Conservation (phyloP, 116 monocot species). For the Posidonia oceanica region DNA sequence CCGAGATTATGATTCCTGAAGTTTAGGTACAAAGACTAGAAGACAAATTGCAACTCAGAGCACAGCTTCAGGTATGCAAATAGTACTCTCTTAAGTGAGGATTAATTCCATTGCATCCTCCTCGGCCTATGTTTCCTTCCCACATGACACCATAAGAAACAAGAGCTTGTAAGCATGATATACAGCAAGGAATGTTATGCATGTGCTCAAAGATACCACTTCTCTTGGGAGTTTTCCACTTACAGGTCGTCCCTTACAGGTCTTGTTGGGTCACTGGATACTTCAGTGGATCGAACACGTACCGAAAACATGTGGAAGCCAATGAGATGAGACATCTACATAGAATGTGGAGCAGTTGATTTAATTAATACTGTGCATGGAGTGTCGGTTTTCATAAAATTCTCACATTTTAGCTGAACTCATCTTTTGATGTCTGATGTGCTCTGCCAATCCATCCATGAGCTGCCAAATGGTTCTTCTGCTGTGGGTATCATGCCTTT, state of each 20-base stretch:
- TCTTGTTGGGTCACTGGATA: neutral
- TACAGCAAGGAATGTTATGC: constrained; percentile 6
- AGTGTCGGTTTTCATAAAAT: too few relatives aligned
- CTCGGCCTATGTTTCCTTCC: neutral
- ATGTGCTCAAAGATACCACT: constrained; percentile 10
- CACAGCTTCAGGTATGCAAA: neutral
- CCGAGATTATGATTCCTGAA: constrained; percentile 1
- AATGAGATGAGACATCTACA: neutral
- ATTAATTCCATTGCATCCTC: neutral
- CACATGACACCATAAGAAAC: constrained; percentile 6
- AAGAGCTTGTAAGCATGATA: constrained; percentile 3
- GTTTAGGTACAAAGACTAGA: constrained; percentile 8
- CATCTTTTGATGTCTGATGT: too few relatives aligned
- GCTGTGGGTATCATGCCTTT: too few relatives aligned
- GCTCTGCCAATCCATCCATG: too few relatives aligned
- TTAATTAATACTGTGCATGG: too few relatives aligned
- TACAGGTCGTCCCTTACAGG: neutral
- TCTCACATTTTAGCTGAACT: too few relatives aligned
- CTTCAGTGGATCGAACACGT: neutral
- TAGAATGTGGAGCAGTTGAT: neutral
- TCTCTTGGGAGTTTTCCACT: neutral
- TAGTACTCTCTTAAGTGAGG: neutral
- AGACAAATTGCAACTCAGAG: constrained; percentile 1
- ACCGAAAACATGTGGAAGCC: constrained; percentile 5
- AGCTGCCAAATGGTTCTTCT: too few relatives aligned